Evolutionary conservation across 2,329 filamentous ascomycete genomes (phyloP).

Genomic region (Pestalotiopsis sp.): DNA sequence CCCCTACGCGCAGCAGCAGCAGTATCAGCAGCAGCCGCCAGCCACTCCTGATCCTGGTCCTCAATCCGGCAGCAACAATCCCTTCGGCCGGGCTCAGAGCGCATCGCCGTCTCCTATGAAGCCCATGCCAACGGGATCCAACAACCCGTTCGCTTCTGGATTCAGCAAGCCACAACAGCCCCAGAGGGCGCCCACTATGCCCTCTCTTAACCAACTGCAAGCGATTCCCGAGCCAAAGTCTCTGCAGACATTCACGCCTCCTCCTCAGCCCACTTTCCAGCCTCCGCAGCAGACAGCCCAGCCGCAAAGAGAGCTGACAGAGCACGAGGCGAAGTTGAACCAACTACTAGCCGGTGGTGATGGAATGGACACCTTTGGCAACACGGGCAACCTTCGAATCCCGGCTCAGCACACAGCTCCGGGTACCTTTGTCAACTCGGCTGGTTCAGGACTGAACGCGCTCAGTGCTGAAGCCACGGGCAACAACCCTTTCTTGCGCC

Average conservation of each 20-base stretch:
- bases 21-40: slow-evolving; percentile 45
- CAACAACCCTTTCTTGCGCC: slow-evolving; percentile 87
- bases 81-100: slow-evolving; percentile 69
- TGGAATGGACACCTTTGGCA: slow-evolving; percentile 95
- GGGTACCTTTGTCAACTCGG: slow-evolving; percentile 94
- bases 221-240: slow-evolving; percentile 80
- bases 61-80: slow-evolving; percentile 88
- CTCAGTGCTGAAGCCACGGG: slow-evolving; percentile 73
- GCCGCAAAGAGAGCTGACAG: slow-evolving; percentile 59
- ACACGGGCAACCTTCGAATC: slow-evolving; percentile 93
- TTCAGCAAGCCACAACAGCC: slow-evolving; percentile 61
- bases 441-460: slow-evolving; percentile 75
- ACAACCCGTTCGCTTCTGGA: slow-evolving; percentile 92
- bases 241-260: slow-evolving; percentile 52
- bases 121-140: slow-evolving; percentile 89
- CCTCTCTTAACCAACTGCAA: slow-evolving; percentile 66
- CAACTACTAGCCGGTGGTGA: slow-evolving; percentile 84
- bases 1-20: slow-evolving; percentile 53
- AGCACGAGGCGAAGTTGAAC: slow-evolving; percentile 79
- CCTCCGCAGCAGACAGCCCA: slow-evolving; percentile 48
- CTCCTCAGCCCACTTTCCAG: slow-evolving; percentile 46
- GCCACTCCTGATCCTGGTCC: slow-evolving; percentile 60
- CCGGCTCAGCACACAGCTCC: slow-evolving; percentile 96
- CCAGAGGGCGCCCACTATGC: slow-evolving; percentile 60
- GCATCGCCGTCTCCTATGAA: slow-evolving; percentile 66